Conservation (phyloP, 2,329 filamentous ascomycete genomes). For the Corniculantispora saksenae region DNA sequence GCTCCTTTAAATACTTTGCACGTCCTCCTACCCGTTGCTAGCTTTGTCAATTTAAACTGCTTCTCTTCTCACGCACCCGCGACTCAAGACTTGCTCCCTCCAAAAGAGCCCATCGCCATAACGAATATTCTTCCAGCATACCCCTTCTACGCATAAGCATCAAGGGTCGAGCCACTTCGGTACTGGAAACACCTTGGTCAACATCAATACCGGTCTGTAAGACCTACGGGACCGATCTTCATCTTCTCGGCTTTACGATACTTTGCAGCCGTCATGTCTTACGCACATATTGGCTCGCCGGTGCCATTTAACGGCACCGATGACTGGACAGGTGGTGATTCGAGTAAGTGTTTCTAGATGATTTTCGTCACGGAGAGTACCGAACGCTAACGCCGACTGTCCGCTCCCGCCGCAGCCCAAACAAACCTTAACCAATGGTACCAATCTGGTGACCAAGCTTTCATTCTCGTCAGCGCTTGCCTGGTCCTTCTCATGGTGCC, state of each 20-base stretch:
- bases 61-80: neutral
- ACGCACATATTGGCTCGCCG: conserved; percentile 60
- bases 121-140: neutral
- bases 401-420: neutral
- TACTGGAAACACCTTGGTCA: neutral
- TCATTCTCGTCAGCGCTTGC: conserved; percentile 83
- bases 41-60: neutral
- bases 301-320: conserved; percentile 65
- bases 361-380: neutral
- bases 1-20: conserved; percentile 10
- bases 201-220: neutral
- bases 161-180: neutral
- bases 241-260: neutral
- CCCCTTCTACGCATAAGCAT: neutral
- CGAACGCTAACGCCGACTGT: neutral
- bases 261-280: conserved; percentile 52
- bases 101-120: neutral
- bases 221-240: neutral
- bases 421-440: conserved; percentile 94
- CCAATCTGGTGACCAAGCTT: conserved; percentile 86
- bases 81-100: neutral
- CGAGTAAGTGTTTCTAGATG: conserved; percentile 57
- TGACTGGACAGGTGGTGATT: conserved; percentile 69
- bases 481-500: conserved; percentile 98
- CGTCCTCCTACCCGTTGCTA: neutral